Base-by-base conservation (phyloP, 2,329 filamentous ascomycete species). In the Delphinella strobiligena region DNA sequence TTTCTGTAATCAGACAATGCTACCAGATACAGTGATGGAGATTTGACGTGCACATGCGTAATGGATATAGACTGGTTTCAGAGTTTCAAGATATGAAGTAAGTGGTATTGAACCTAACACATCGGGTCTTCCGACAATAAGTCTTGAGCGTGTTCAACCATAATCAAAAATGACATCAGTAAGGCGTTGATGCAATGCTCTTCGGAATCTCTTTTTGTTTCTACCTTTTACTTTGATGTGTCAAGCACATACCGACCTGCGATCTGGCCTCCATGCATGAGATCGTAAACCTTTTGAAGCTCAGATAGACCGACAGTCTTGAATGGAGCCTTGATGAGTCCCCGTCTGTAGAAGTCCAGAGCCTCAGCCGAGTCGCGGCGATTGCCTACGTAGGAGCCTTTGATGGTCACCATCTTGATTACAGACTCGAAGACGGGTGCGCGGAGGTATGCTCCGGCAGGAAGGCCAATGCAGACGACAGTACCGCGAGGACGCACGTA, bases 311-410 rank as follows among this genome's bases (percentile, higher is more conserved):
- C 85, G 38, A 86, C 78, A 5, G 75, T 74, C 79, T 94, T 93
- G 75, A 74, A 91, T 5, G 89, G 89, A 4, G 79, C 78, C 57
- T 85, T 81, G 72, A 96, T 88, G 47, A 93, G 65, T 12, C 89
- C 89, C 16, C 82, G 73, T 42, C 73, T 67, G 70, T 76, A 95
- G 68, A 95, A 95, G 50, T 95, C 88, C 46, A 96, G 70, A 2
- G 89, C 88, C 22, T 96, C 89, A 38, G 79, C 75, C 1, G 79
- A 81, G 59, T 96, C 89, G 58, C 82, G 78, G 50, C 89, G 76
- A 69, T 93, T 95, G 42, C 89, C 89, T 50, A 96, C 89, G 59
- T 95, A 95, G 52, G 79, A 86, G 45, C 88, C 88, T 69, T 84
- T 84, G 71, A 96, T 95, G 53, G 64, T 79, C 67, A 95, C 79